Base-by-base conservation (phyloP, 1,284 basidiomycete genomes). In the Cryptococcus neoformans region DNA sequence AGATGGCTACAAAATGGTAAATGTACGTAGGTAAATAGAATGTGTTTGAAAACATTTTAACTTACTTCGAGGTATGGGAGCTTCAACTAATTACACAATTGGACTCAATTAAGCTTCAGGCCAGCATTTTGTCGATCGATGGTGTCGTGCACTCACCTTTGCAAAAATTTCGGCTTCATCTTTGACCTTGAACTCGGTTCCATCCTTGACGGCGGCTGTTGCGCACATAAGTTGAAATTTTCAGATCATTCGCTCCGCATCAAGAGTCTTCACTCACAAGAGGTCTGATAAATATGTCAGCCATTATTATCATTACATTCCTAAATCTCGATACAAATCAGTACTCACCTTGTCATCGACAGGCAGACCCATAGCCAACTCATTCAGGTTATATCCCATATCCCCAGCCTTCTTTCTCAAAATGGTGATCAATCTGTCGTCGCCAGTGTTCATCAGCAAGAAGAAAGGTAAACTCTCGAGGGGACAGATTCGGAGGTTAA, bases 401-500 rank as follows among this genome's bases (percentile, higher is more conserved):
- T 49, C 36, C 16, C 58, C 58, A 10, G 71, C 71, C 16, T 55
- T 57, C 12, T 46, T 39, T 37, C 69, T 54, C 34, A 73, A 42
- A 21, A 65, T 65, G 58, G 66, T 70, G 69, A 72, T 70, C 41
- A 73, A 51, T 10, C 54, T 55, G 39, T 69, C 65, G 50, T 73
- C 69, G 1, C 71, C 71, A 35, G 68, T 72, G 51, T 72, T 72
- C 5, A 66, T 66, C 11, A 73, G 56, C 4, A 72, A 52, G 65
- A 73, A 70, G 46, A 67, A 73, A 1, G 68, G 66, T 1, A 72
- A 44, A 10, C 54, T 57, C 11, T 62, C 55, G 7, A 53, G 52
- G 2, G 68, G 68, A 44, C 69, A 73, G 6, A 73, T 54, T 3
- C 71, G 63, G 42, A 73, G 62, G 54, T 73, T 69, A 54, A 72